Conservation (phyloP, 2,329 filamentous ascomycete genomes). For the Penicillium olsonii region DNA sequence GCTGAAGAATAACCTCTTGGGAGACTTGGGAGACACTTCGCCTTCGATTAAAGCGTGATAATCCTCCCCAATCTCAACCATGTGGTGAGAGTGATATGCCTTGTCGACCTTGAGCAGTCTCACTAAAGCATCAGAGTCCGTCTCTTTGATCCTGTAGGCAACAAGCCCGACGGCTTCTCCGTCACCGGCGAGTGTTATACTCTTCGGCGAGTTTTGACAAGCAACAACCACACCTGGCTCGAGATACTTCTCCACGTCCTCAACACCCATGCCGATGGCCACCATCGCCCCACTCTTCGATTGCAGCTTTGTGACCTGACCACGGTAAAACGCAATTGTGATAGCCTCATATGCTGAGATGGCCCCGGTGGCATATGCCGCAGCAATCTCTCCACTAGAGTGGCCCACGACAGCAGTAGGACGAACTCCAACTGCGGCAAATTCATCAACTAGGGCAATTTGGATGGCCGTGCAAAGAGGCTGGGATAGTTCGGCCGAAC, state of each 20-base stretch:
- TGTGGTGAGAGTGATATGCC: slow-evolving; percentile 24
- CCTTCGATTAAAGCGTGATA: slow-evolving; percentile 8
- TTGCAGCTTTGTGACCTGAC: slow-evolving; percentile 5
- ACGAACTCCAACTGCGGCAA: slow-evolving; percentile 7
- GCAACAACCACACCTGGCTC: slow-evolving; percentile 12
- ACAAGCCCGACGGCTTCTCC: slow-evolving; percentile 1
- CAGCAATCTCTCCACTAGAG: slow-evolving; percentile 23
- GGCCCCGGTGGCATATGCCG: slow-evolving; percentile 18
- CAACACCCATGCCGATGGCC: slow-evolving; percentile 14
- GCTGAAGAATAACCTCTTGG: slow-evolving; percentile 13
- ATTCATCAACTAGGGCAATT: slow-evolving; percentile 15
- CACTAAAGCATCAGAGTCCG: slow-evolving; percentile 5
- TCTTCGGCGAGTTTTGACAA: slow-evolving; percentile 18
- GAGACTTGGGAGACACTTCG: slow-evolving; percentile 1
- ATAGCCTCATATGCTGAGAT: slow-evolving; percentile 14
- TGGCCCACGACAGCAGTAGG: slow-evolving; percentile 21
- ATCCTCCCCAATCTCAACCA: slow-evolving; percentile 13
- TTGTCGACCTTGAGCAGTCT: slow-evolving; percentile 13
- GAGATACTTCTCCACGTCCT: slow-evolving; percentile 8
- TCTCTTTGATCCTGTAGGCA: slow-evolving; percentile 1
- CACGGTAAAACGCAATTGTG: slow-evolving; percentile 19
- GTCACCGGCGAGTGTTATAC: slow-evolving; percentile 19
- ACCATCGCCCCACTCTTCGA: slow-evolving; percentile 11
- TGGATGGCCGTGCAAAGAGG: slow-evolving; percentile 23
- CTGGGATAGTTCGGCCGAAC: slow-evolving; percentile 8